These are phyloP conservation scores for Aspergillus sojae DNA, from an alignment of 2,329 filamentous ascomycete species.

Conservation along the genomic window DNA sequence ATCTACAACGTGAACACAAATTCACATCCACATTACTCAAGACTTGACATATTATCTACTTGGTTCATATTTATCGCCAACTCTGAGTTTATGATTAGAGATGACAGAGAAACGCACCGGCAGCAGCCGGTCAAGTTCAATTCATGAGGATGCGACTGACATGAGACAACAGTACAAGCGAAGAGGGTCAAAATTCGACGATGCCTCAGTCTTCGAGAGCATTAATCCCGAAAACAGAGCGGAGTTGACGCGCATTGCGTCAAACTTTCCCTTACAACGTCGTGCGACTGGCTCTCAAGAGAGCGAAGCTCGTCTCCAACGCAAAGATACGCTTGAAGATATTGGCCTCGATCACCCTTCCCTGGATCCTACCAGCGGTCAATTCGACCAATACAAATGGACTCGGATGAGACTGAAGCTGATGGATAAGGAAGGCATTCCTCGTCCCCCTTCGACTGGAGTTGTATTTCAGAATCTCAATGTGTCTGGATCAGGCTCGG, in stretches of 20 bases:
- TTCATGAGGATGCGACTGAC: slow-evolving; percentile 15
- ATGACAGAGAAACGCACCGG: slow-evolving; percentile 16
- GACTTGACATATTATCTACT: too few species aligned
- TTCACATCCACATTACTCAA: background rate
- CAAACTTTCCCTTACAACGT: slow-evolving; percentile 30
- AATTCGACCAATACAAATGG: slow-evolving; percentile 60
- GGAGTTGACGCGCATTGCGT: slow-evolving; percentile 32
- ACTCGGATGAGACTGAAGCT: slow-evolving; percentile 52
- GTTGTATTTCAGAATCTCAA: slow-evolving; percentile 67
- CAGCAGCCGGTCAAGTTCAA: slow-evolving; percentile 18
- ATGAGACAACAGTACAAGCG: slow-evolving; percentile 17
- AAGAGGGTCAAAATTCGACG: slow-evolving; percentile 19
- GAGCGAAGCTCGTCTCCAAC: slow-evolving; percentile 24
- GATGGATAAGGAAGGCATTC: slow-evolving; percentile 59
- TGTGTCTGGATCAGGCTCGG: slow-evolving; percentile 67
- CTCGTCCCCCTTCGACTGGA: slow-evolving; percentile 55
- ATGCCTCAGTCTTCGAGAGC: slow-evolving; percentile 28
- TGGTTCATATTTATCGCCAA: background rate
- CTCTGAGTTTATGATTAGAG: background rate
- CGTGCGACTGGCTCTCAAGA: slow-evolving; percentile 14
- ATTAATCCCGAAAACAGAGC: slow-evolving; percentile 29
- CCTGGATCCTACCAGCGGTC: slow-evolving; percentile 54
- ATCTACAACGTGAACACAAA: background rate
- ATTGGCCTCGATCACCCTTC: slow-evolving; percentile 50
- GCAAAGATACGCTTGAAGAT: slow-evolving; percentile 40